These are phyloP conservation scores for Serendipita sp. DNA, from an alignment of 768 basidiomycete genomes.

Conservation along the genomic window DNA sequence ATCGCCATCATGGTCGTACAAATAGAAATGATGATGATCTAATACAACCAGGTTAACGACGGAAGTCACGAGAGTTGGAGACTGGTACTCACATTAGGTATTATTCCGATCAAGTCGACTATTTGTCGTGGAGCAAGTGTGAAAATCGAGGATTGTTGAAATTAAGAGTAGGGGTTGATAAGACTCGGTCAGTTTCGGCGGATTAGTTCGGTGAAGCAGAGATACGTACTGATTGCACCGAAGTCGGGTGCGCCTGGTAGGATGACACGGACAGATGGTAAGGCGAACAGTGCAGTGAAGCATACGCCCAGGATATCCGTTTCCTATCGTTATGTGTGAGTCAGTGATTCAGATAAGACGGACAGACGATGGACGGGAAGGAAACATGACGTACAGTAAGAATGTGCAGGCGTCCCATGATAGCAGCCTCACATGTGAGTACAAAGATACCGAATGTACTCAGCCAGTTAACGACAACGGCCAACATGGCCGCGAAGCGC, in stretches of 20 bases:
- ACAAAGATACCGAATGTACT: background rate
- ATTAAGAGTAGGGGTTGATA: background rate
- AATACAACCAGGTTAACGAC: too few relatives aligned
- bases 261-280: background rate
- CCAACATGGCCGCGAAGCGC: background rate
- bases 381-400: background rate
- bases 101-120: too few relatives aligned
- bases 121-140: background rate
- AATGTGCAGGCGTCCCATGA: background rate
- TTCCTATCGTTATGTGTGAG: background rate
- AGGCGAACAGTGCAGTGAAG: background rate
- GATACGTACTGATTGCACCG: background rate
- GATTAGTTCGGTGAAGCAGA: too few relatives aligned
- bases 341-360: too few relatives aligned
- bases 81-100: too few relatives aligned
- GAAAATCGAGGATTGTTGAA: background rate
- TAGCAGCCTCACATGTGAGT: background rate
- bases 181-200: too few relatives aligned
- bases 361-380: too few relatives aligned
- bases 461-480: background rate
- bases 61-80: too few relatives aligned
- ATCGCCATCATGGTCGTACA: too few relatives aligned
- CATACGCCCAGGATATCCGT: slow-evolving; percentile 4
- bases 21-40: too few relatives aligned
- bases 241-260: slow-evolving; percentile 1